Evolutionary conservation across 805 yeast species (phyloP).

Genomic region (Metschnikowia picachoensis): DNA sequence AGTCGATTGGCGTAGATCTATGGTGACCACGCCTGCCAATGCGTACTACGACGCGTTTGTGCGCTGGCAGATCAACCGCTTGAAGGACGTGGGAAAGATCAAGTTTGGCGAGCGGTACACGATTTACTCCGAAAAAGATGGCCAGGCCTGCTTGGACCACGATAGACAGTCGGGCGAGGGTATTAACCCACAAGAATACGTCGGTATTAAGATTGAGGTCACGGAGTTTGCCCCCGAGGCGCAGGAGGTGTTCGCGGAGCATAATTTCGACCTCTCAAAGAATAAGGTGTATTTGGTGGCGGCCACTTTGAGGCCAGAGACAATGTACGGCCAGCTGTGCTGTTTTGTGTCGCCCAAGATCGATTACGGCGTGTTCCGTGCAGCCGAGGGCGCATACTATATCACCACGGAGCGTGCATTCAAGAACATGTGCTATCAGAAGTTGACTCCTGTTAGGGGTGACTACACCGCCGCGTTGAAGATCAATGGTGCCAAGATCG

Average conservation of each 20-base stretch:
- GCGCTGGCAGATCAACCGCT: slow-evolving; percentile 92
- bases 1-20: slow-evolving; percentile 97
- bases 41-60: slow-evolving; percentile 88
- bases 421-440: slow-evolving; percentile 96
- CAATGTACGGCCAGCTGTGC: slow-evolving; percentile 98
- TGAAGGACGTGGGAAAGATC: slow-evolving; percentile 82
- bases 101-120: slow-evolving; percentile 98
- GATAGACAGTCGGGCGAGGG: slow-evolving; percentile 98
- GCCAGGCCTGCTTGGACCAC: slow-evolving; percentile 99
- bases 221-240: slow-evolving; percentile 57
- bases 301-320: slow-evolving; percentile 97
- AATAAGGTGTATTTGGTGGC: slow-evolving; percentile 84
- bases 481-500: slow-evolving; percentile 66
- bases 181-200: slow-evolving; percentile 93
- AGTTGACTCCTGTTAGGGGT: slow-evolving; percentile 86
- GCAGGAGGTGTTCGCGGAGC: slow-evolving; percentile 48
- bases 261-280: slow-evolving; percentile 42
- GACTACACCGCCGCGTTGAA: slow-evolving; percentile 54
- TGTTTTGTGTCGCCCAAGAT: slow-evolving; percentile 97
- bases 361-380: slow-evolving; percentile 85
- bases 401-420: slow-evolving; percentile 93
- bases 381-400: slow-evolving; percentile 68
- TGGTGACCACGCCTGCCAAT: slow-evolving; percentile 91
- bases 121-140: slow-evolving; percentile 94
- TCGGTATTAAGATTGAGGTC: slow-evolving; percentile 82